phyloP scores from a whole-genome alignment of 2,329 filamentous ascomycete genomes.

The Nemania sp. region DNA sequence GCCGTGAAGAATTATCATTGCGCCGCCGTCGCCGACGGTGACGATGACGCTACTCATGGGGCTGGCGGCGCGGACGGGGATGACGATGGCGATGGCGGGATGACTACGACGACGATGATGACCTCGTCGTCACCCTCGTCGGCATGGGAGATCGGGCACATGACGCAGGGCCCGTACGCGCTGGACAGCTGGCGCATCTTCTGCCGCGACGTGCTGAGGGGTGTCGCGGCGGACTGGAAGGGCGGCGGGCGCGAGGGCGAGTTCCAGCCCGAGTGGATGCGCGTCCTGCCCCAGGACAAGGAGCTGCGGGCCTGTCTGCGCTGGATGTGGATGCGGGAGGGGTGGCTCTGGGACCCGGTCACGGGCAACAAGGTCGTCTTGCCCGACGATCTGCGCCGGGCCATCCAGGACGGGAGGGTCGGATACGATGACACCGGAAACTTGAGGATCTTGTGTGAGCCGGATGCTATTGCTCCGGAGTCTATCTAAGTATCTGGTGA shows the following conservation, averaged over 20 bases:
- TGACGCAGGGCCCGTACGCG: slow-evolving; percentile 82
- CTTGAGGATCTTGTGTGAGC: slow-evolving; percentile 47
- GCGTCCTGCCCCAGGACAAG: slow-evolving; percentile 81
- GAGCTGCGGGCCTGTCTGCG: slow-evolving; percentile 83
- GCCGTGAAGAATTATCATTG: slow-evolving; percentile 53
- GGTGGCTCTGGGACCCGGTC: slow-evolving; percentile 76
- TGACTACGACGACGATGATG: not conserved
- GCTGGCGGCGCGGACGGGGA: slow-evolving; percentile 8
- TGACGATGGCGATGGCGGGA: not conserved
- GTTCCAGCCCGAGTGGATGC: slow-evolving; percentile 90
- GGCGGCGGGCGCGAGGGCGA: slow-evolving; percentile 55
- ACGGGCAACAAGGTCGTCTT: slow-evolving; percentile 67
- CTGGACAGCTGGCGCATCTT: slow-evolving; percentile 94
- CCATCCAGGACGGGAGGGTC: slow-evolving; percentile 62
- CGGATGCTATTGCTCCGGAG: not conserved
- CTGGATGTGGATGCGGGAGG: slow-evolving; percentile 92
- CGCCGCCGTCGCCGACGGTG: slow-evolving; percentile 32
- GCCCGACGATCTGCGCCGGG: slow-evolving; percentile 55
- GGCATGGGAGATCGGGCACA: slow-evolving; percentile 82
- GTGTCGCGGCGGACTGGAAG: slow-evolving; percentile 67
- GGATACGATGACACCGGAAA: slow-evolving; percentile 57
- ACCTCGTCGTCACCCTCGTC: slow-evolving; percentile 36
- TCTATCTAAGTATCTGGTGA: too few species aligned
- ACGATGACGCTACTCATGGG: slow-evolving; percentile 30
- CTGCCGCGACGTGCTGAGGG: slow-evolving; percentile 77